These are phyloP conservation scores for Hanseniaspora occidentalis DNA, from an alignment of 805 yeast genomes.

Conservation along the genomic window DNA sequence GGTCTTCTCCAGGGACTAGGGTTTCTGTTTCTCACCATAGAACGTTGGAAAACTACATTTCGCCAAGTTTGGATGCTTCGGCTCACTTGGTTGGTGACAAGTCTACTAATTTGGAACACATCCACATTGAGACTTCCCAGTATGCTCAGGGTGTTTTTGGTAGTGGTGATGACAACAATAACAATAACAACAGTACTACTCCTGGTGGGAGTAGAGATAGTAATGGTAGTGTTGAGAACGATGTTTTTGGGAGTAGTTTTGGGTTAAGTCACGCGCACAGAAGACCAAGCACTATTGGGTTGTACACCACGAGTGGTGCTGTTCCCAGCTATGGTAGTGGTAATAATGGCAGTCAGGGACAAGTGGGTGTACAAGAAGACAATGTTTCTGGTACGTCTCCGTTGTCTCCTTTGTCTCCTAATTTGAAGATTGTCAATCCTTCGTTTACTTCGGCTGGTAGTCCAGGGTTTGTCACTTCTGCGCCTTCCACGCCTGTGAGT, in stretches of 20 bases:
- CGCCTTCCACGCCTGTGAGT: conserved; percentile 1
- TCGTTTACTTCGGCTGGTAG: no score
- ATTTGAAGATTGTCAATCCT: no score
- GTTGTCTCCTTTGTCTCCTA: conserved; percentile 8
- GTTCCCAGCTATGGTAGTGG: no score
- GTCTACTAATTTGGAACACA: conserved; percentile 48
- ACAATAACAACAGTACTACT: not conserved
- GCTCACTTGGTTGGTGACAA: conserved; percentile 47
- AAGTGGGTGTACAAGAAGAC: not conserved
- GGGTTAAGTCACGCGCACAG: conserved; percentile 24
- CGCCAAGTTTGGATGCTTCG: conserved; percentile 76
- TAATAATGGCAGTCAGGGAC: no score
- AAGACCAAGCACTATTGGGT: conserved; percentile 40
- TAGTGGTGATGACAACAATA: not conserved
- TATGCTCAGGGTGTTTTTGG: conserved; percentile 1
- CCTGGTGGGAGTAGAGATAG: conserved; percentile 2
- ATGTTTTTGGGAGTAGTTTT: no score
- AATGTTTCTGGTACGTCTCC: not conserved
- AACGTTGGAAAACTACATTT: conserved; percentile 52
- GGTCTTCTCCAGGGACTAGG: conserved; percentile 7
- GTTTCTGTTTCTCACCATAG: conserved; percentile 16
- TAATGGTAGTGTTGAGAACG: not conserved
- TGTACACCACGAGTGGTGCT: conserved; percentile 14
- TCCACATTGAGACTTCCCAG: conserved; percentile 49
- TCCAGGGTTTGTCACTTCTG: no score